These are phyloP conservation scores for Petunia secreta DNA, from an alignment of 257 asterid genomes.

Conservation along the genomic window DNA sequence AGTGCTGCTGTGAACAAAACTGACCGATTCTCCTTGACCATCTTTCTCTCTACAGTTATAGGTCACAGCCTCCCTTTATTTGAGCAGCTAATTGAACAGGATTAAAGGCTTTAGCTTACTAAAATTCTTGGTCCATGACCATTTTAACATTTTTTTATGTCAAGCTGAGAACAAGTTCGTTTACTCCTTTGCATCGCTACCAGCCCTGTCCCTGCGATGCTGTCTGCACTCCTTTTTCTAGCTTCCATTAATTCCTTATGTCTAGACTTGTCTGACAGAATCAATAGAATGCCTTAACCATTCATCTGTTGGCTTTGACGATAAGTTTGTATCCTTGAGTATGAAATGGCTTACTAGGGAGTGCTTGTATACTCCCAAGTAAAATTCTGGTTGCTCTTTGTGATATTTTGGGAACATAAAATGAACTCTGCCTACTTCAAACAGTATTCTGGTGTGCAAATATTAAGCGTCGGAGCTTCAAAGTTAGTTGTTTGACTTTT, in stretches of 20 bases:
- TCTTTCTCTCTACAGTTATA: background rate
- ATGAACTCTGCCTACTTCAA: slow-evolving; percentile 10
- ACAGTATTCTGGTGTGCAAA: background rate
- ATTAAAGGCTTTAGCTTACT: no score
- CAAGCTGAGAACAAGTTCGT: background rate
- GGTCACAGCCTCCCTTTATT: no score
- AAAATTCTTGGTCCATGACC: background rate
- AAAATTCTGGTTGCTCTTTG: background rate
- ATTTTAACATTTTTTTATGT: background rate
- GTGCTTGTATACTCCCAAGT: background rate
- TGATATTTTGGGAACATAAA: no score
- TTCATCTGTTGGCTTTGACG: background rate
- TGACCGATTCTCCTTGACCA: background rate
- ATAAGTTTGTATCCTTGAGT: background rate
- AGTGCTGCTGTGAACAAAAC: background rate
- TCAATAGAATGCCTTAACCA: background rate
- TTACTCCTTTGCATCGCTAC: background rate
- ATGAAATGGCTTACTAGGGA: background rate
- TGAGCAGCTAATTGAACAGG: no score
- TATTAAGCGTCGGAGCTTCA: slow-evolving; percentile 12
- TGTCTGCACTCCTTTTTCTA: background rate
- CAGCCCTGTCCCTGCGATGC: background rate
- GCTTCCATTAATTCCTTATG: slow-evolving; percentile 1
- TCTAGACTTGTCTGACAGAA: background rate
- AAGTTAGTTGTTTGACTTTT: slow-evolving; percentile 18